Evolutionary conservation across 2,329 filamentous ascomycete species (phyloP), one percentile per base, ranked within the genome.

Genomic region (Fusarium coicis): DNA sequence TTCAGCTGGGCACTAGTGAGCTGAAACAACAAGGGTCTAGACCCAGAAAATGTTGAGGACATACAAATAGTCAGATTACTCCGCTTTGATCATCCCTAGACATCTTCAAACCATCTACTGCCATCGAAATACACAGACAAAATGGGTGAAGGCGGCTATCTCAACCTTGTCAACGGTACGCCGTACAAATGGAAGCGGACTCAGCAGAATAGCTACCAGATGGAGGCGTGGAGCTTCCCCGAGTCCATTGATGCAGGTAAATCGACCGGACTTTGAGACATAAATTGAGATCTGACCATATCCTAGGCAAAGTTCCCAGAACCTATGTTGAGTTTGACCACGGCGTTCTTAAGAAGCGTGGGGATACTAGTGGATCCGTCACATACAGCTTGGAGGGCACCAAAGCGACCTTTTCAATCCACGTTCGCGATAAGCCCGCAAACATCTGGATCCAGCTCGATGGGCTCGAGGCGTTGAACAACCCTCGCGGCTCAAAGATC

Each of bases 111-210:
- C 19, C 19, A 28, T 52, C 16, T 8, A 55, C 10, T 11, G 10
- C 14, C 36, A 26, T 54, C 34, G 4, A 54, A 40, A 30, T 42
- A 11, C 7, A 30, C 36, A 18, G 18, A 23, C 28, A 59, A 30
- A 19, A 68, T 68, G 65, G 65, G 65, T 0, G 63, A 68, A 23
- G 65, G 65, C 1, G 65, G 65, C 4, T 43, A 54, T 6, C 4
- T 68, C 19, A 54, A 53, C 12, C 47, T 68, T 3, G 32, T 53
- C 14, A 68, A 68, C 28, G 65, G 65, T 26, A 68, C 65, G 18
- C 63, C 65, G 55, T 68, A 68, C 30, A 56, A 65, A 10, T 68
- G 65, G 65, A 68, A 59, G 32, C 47, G 65, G 10, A 62, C 30
- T 0, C 54, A 42, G 12, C 63, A 68, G 30, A 52, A 39, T 2